A percentile compares a stretch with the other conserved stretches of the same genome.
phyloP scores from a whole-genome alignment of 352 stramenopile genomes.

The Globisporangium acanthophoron region DNA sequence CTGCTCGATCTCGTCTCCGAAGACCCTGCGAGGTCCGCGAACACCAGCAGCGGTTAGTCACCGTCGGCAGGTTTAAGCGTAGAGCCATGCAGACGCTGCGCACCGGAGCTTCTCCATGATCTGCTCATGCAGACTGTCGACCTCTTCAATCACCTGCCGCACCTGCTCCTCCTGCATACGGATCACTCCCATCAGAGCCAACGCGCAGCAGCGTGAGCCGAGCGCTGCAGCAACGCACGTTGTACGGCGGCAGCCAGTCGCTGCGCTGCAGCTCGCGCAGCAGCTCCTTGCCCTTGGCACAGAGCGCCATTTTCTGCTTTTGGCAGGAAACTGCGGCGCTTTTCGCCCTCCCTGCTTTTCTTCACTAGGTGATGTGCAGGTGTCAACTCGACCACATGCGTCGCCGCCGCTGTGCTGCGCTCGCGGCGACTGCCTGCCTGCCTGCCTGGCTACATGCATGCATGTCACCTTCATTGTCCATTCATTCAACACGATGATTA shows the following conservation, averaged over 20 bases:
- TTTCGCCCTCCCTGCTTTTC: neutral
- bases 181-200: neutral
- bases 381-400: neutral
- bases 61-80: no score
- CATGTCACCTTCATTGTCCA: neutral
- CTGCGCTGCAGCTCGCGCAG: conserved; percentile 88
- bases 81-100: neutral
- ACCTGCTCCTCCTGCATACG: conserved; percentile 65
- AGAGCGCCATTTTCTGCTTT: conserved; percentile 45
- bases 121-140: conserved; percentile 57
- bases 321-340: neutral
- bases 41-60: neutral
- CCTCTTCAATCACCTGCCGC: conserved; percentile 77
- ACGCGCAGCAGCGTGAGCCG: neutral
- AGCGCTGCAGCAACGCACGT: conserved; percentile 35
- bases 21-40: conserved; percentile 26
- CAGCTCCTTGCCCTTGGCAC: conserved; percentile 76
- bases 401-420: no score
- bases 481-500: conserved; percentile 2
- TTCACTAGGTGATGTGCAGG: neutral
- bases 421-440: no score
- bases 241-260: conserved; percentile 90
- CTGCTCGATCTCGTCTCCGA: conserved; percentile 56
- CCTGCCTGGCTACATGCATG: neutral
- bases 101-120: conserved; percentile 72